Percentiles rank a stretch among this genome's conserved stretches.
phyloP scores from a whole-genome alignment of 2,329 filamentous ascomycete species.

The Rutstroemia sp. region DNA sequence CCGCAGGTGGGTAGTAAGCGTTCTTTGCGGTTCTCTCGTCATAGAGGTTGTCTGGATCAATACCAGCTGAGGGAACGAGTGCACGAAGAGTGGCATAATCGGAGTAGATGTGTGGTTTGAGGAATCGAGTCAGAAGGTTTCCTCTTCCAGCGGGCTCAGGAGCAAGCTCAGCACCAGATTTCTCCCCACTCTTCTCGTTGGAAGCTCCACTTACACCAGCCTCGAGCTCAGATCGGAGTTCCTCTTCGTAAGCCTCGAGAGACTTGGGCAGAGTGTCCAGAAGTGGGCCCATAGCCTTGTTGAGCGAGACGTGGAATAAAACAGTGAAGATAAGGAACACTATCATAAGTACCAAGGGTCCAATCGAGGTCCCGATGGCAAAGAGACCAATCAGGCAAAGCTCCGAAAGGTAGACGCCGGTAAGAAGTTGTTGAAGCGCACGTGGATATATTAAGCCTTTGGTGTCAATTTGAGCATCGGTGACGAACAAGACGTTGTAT shows the following conservation, averaged over 20 bases:
- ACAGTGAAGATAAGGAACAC: constrained; percentile 67
- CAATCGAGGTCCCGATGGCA: constrained; percentile 57
- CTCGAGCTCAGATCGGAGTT: constrained; percentile 21
- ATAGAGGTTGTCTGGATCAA: constrained; percentile 47
- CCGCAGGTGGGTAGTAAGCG: constrained; percentile 68
- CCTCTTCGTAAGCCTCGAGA: constrained; percentile 51
- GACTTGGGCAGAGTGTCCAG: constrained; percentile 55
- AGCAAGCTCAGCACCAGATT: constrained; percentile 6
- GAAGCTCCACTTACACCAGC: constrained; percentile 10
- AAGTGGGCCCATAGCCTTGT: constrained; percentile 66
- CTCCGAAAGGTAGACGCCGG: constrained; percentile 76
- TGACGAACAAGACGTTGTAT: constrained; percentile 86
- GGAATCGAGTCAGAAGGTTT: constrained; percentile 58
- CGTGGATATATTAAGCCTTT: constrained; percentile 82
- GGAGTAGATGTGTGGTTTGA: constrained; percentile 70
- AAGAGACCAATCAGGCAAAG: constrained; percentile 82
- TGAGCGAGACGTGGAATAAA: constrained; percentile 69
- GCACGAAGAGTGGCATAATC: constrained; percentile 65
- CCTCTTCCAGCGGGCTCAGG: constrained; percentile 38
- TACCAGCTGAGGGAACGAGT: constrained; percentile 52
- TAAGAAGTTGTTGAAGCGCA: constrained; percentile 79
- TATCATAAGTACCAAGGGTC: constrained; percentile 69
- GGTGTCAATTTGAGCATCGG: constrained; percentile 74
- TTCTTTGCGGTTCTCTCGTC: constrained; percentile 50
- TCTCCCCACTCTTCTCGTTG: constrained; percentile 21